Conservation (phyloP, 73 alveolate genomes). For the Stentor roeselii region DNA sequence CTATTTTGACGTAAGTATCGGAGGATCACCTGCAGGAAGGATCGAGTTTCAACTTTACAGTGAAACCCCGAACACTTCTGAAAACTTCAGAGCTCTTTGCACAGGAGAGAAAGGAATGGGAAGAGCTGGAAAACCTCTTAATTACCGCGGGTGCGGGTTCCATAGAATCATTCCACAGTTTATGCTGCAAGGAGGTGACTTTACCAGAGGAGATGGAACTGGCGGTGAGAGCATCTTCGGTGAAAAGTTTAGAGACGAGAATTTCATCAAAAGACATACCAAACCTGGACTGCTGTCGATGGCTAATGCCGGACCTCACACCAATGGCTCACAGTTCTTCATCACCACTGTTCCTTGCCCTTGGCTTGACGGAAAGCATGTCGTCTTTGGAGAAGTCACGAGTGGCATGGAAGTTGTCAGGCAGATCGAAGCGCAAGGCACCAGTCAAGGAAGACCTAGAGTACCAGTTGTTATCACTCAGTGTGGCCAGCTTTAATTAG, state of each 20-base stretch:
- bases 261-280: conserved; percentile 76
- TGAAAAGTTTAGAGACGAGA: conserved; percentile 77
- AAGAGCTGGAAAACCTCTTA: conserved; percentile 37
- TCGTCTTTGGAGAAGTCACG: conserved; percentile 89
- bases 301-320: conserved; percentile 96
- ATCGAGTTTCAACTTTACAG: conserved; percentile 67
- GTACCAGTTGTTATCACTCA: conserved; percentile 39
- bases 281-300: conserved; percentile 78
- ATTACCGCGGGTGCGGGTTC: conserved; percentile 39
- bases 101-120: conserved; percentile 82
- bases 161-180: conserved; percentile 53
- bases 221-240: conserved; percentile 95
- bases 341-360: conserved; percentile 90
- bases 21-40: conserved; percentile 80
- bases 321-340: conserved; percentile 96
- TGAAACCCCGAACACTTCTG: conserved; percentile 51
- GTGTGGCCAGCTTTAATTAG: conserved; percentile 55
- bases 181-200: conserved; percentile 82
- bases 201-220: conserved; percentile 89
- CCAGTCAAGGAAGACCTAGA: conserved; percentile 48
- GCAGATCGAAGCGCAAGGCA: conserved; percentile 39
- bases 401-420: conserved; percentile 57
- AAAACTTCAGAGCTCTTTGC: conserved; percentile 60
- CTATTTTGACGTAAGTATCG: conserved; percentile 77
- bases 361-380: conserved; percentile 96